Percentiles rank a stretch among this genome's conserved stretches.
These are phyloP conservation scores for Peterozyma toletana DNA, from an alignment of 805 yeast species.

Conservation along the genomic window DNA sequence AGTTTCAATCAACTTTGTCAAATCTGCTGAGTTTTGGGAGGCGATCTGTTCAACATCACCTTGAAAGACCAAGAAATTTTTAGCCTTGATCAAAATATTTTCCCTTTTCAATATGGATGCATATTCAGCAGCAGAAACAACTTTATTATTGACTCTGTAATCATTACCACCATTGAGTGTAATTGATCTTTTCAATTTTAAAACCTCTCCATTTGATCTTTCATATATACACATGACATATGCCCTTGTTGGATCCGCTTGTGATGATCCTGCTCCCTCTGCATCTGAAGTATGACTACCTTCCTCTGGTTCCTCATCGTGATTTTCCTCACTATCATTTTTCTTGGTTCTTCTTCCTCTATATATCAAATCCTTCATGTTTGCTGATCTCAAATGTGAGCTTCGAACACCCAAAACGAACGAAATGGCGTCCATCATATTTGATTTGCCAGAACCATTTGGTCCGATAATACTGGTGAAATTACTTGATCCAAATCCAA, in stretches of 20 bases:
- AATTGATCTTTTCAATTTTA: slow-evolving; percentile 60
- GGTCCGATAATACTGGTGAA: slow-evolving; percentile 96
- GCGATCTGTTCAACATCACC: slow-evolving; percentile 96
- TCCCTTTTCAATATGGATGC: slow-evolving; percentile 60
- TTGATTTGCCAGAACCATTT: slow-evolving; percentile 98
- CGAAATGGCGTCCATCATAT: slow-evolving; percentile 91
- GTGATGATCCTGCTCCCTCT: slow-evolving; percentile 13
- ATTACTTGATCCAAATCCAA: slow-evolving; percentile 76
- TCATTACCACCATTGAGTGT: slow-evolving; percentile 54
- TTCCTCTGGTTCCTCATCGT: slow-evolving; percentile 8
- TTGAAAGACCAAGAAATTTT: slow-evolving; percentile 90
- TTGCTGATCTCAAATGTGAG: slow-evolving; percentile 65
- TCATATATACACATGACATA: slow-evolving; percentile 76
- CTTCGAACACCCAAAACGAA: slow-evolving; percentile 86
- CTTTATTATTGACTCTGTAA: slow-evolving; percentile 55
- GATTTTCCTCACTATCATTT: slow-evolving; percentile 16
- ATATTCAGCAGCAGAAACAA: slow-evolving; percentile 61
- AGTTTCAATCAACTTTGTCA: slow-evolving; percentile 69
- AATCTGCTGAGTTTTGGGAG: slow-evolving; percentile 70
- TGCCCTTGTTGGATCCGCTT: slow-evolving; percentile 43
- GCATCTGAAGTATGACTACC: slow-evolving; percentile 12
- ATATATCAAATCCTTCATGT: slow-evolving; percentile 71
- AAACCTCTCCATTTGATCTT: slow-evolving; percentile 47
- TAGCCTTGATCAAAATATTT: slow-evolving; percentile 79
- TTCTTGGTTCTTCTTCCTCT: slow-evolving; percentile 47